These are phyloP conservation scores for Aspergillus cristatus DNA, from an alignment of 495 filamentous ascomycete species.

Conservation along the genomic window DNA sequence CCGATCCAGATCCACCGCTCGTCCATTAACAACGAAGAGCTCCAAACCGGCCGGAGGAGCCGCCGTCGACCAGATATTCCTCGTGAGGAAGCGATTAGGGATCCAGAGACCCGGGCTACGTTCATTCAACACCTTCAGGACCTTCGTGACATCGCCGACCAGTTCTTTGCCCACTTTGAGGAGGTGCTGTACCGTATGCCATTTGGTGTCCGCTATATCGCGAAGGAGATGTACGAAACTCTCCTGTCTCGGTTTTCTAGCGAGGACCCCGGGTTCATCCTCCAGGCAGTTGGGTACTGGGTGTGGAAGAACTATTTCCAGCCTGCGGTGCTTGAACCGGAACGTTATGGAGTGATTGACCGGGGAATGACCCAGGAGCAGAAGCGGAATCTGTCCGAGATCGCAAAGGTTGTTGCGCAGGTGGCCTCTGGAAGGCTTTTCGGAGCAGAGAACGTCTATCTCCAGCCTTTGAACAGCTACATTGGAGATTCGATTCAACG, in stretches of 20 bases:
- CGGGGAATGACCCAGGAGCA: constrained; percentile 80
- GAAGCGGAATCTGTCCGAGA: constrained; percentile 85
- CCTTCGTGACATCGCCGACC: constrained; percentile 84
- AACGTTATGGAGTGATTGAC: constrained; percentile 83
- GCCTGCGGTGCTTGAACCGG: constrained; percentile 75
- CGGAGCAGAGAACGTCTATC: constrained; percentile 87
- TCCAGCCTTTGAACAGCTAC: constrained; percentile 88
- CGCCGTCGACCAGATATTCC: constrained; percentile 69
- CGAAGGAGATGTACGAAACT: constrained; percentile 73
- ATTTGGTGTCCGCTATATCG: constrained; percentile 85
- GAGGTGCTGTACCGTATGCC: constrained; percentile 81
- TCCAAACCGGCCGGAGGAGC: constrained; percentile 80
- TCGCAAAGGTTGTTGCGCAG: constrained; percentile 84
- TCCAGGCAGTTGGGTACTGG: constrained; percentile 82
- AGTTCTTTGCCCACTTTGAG: constrained; percentile 73
- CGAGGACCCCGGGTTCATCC: constrained; percentile 66
- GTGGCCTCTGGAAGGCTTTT: constrained; percentile 78
- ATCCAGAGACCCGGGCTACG: constrained; percentile 79
- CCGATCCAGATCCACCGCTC: constrained; percentile 96
- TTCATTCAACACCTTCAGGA: constrained; percentile 93
- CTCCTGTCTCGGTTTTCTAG: constrained; percentile 66
- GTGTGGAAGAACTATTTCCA: constrained; percentile 91
- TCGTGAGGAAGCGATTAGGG: constrained; percentile 84
- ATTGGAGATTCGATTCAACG: constrained; percentile 77
- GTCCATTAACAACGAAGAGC: constrained; percentile 91